These are phyloP conservation scores for Pelargonium hybrid DNA, from an alignment of 441 rosid species.

Conservation along the genomic window DNA sequence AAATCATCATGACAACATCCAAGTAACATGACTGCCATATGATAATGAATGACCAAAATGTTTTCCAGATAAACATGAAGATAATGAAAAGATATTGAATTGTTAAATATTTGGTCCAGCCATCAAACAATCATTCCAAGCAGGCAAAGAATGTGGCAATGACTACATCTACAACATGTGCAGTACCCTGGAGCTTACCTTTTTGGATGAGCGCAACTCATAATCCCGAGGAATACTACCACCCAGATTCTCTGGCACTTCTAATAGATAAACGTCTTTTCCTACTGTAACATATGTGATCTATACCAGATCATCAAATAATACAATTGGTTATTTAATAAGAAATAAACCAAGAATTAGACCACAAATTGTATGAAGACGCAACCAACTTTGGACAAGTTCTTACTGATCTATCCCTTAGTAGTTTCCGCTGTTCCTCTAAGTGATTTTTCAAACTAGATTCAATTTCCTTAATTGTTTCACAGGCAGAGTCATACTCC, in stretches of 20 bases:
- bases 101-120: neutral
- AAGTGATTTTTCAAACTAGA: conserved; percentile 58
- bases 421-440: conserved; percentile 74
- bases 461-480: conserved; percentile 45
- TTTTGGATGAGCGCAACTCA: conserved; percentile 89
- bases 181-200: conserved; percentile 33
- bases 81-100: neutral
- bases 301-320: conserved; percentile 34
- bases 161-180: conserved; percentile 5
- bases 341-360: conserved; percentile 13
- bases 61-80: neutral
- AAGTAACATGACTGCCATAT: neutral
- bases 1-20: neutral
- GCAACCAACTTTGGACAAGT: conserved; percentile 16
- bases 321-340: conserved; percentile 22
- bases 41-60: neutral
- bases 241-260: conserved; percentile 71
- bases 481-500: conserved; percentile 70
- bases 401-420: conserved; percentile 74
- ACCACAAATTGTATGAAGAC: conserved; percentile 12
- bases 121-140: neutral
- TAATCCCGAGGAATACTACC: conserved; percentile 72
- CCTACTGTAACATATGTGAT: conserved; percentile 80
- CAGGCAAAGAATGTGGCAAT: neutral
- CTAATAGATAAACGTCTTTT: conserved; percentile 74